Evolutionary conservation across 805 yeast genomes (phyloP), one percentile per base, ranked within the genome.

Genomic region (Cyberlindnera mississippiensis): DNA sequence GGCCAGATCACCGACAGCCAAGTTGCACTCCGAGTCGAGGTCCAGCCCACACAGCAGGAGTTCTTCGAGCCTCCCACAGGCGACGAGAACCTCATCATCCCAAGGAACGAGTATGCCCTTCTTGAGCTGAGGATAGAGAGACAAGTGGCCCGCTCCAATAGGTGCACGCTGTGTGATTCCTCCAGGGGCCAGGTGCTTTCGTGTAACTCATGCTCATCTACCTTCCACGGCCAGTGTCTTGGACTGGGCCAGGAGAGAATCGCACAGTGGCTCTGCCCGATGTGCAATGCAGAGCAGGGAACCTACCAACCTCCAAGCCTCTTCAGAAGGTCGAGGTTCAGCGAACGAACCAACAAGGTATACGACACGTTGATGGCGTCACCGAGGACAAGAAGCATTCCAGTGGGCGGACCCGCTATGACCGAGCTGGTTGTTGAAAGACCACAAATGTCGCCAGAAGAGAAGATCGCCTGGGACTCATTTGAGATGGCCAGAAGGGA

Each of bases 241-340:
- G 74, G 72, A 3, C 31, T 62, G 1, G 35, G 47, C 1, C 50
- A 43, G 30, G 33, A 33, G n/a, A 26, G 43, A 28, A 17, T 43
- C 4, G 53, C 41, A 4, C 57, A 46, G 13, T 73, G 78, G 79
- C 58, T 57, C 43, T 75, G 80, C 51, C 79, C 79, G n/a, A 64
- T 72, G 45, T 75, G 80, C 50, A 76, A 71, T 42, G 55, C 57
- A 41, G 61, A 59, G 26, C 77, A 72, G 12, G 53, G 69, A 41
- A 22, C 38, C n/a, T 19, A 33, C 35, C 40, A 42, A 14, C 45
- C 54, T 13, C 50, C 55, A 15, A 49, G 53, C 16, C 30, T 40
- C n/a, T 52, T 49, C 35, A 46, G 60, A 45, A 43, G 56, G 37
- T 50, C 55, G n/a, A 43, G 60, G 31, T 44, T 51, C 36, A 56